Base-by-base conservation (phyloP, 2,329 filamentous ascomycete species). In the Aspergillus sojae region DNA sequence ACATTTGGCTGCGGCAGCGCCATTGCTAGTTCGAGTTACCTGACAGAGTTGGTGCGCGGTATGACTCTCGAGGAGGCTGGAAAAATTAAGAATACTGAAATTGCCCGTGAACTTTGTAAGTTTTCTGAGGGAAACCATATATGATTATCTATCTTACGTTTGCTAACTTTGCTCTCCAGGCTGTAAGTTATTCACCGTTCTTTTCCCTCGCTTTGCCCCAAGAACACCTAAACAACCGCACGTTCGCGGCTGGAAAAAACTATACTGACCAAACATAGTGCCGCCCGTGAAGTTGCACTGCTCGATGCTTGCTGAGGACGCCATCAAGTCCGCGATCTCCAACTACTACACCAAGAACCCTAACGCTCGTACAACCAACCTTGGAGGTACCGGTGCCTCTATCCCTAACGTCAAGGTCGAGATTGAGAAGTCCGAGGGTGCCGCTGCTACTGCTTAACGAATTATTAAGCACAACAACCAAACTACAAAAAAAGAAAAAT, bases 51-150 rank as follows among this genome's bases (percentile, higher is more conserved):
- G 64, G 94, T 99, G 67, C 88, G 93, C 68, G 95, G 95, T 65
- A 99, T 98, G 94, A 96, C 91, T 16, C 81, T 99, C 69, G 95
- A 99, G 72, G 93, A 99, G 78, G 95, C 96, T 39, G 89, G 89
- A 60, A 90, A 91, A 82, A 92, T 99, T 72, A 91, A 93, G 83
- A 99, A 99, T 82, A 97, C 94, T 4, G 94, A 99, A 81, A 99
- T 99, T 76, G 95, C 95, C 43, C 96, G 96, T 84, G 96, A 99
- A 82, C 84, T 97, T 62, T 95, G 92, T 91, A 91, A 55, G 52
- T 55, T 30, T 32, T 32, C 16, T 19, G 11, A n/a, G 16, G 16
- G 16, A 28, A 21, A 3, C n/a, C 2, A 5, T 55, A 12, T 26
- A 11, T 34, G 7, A 36, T 36, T 23, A 12, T 34, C 5, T 11